Evolutionary conservation across 2,329 filamentous ascomycete species (phyloP), one percentile per base, ranked within the genome.

Genomic region (Rugonectria rugulosa): DNA sequence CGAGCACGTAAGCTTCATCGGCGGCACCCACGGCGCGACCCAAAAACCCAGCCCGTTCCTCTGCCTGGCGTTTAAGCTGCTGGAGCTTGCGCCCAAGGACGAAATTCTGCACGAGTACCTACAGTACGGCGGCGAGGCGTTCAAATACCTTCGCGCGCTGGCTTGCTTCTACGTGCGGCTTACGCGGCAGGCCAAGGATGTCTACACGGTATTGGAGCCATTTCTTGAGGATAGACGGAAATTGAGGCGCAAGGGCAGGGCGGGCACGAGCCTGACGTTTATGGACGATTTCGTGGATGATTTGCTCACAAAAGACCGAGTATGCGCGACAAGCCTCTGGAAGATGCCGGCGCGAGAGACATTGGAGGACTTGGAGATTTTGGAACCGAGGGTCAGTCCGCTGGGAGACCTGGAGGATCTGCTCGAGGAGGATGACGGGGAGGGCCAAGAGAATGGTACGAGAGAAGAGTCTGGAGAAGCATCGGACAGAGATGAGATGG

Each of bases 211-310:
- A 14, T 79, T 99, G 37, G 95, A 99, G 77, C 91, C 92, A 23
- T 87, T 90, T 53, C 77, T 99, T 45, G 85, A 86, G 58, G 95
- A 99, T 71, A 83, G 85, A 62, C 81, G 95, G 64, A 99, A 98
- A 77, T 71, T 99, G 73, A 87, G 90, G 73, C 80, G 92, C 57
- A 84, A 90, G 65, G 89, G 87, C 12, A 85, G 92, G 61, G 85
- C 86, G 23, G 90, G 90, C 2, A 93, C 90, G 60, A 81, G 78
- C 11, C 73, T 99, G 65, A 95, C 91, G 3, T 89, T 85, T 68
- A 81, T 99, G 75, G 95, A 99, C 73, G 88, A 94, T 66, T 98
- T 99, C 72, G 86, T 98, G 51, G 95, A 99, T 72, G 92, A 97
- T 59, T 76, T 99, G 62, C 79, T 99, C 60, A 89, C 85, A 0